Percentiles rank a stretch among this genome's conserved stretches.
These are phyloP conservation scores for Albizia julibrissin DNA, from an alignment of 306 rosid genomes.

Conservation along the genomic window DNA sequence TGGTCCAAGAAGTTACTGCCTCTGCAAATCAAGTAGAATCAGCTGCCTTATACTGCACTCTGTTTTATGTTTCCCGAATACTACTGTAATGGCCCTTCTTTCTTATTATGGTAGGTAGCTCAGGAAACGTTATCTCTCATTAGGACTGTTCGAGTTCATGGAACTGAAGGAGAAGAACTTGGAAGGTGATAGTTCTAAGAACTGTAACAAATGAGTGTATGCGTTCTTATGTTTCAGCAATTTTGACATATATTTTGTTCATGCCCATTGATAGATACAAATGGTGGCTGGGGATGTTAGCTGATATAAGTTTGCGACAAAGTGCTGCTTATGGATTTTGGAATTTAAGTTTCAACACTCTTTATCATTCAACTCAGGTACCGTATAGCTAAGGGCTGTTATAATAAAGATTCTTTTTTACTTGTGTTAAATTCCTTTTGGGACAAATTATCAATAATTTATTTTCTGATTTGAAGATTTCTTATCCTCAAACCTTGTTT, in stretches of 20 bases:
- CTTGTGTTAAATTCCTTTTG: background rate
- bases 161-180: slow-evolving; percentile 81
- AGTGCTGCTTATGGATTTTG: slow-evolving; percentile 93
- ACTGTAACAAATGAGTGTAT: slow-evolving; percentile 13
- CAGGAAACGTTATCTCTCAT: slow-evolving; percentile 93
- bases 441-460: slow-evolving; percentile 11
- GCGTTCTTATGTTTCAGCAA: slow-evolving; percentile 22
- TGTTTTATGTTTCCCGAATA: slow-evolving; percentile 17
- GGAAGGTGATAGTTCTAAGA: slow-evolving; percentile 61
- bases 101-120: slow-evolving; percentile 64
- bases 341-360: slow-evolving; percentile 80
- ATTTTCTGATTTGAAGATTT: background rate
- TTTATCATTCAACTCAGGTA: slow-evolving; percentile 96
- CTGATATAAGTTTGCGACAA: slow-evolving; percentile 83
- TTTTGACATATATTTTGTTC: slow-evolving; percentile 30
- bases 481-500: background rate
- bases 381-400: slow-evolving; percentile 18
- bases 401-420: background rate
- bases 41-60: slow-evolving; percentile 25
- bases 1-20: slow-evolving; percentile 87
- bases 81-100: slow-evolving; percentile 5
- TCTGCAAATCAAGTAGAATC: slow-evolving; percentile 83
- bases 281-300: slow-evolving; percentile 79
- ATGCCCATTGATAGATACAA: slow-evolving; percentile 57
- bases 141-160: slow-evolving; percentile 93